phyloP scores from a whole-genome alignment of 805 yeast species.

The Wickerhamiella sergipiensis region DNA sequence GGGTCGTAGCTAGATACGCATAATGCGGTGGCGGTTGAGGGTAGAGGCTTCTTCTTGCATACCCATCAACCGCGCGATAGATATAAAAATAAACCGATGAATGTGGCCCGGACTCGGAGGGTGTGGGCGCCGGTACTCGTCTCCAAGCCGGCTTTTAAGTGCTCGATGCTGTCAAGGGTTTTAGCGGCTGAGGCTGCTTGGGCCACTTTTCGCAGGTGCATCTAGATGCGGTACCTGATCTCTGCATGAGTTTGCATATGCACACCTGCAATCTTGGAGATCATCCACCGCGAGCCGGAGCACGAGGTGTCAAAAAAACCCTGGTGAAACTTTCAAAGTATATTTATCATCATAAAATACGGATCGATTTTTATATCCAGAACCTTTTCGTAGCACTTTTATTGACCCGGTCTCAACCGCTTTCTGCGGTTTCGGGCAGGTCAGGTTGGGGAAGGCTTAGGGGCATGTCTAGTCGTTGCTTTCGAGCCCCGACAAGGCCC shows the following conservation, averaged over 20 bases:
- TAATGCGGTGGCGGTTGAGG: background rate
- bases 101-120: too few species aligned
- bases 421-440: too few species aligned
- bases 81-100: too few species aligned
- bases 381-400: too few species aligned
- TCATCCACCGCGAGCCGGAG: background rate
- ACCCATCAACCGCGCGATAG: background rate
- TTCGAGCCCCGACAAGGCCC: slow-evolving; percentile 40
- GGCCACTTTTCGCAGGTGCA: too few species aligned
- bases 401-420: too few species aligned
- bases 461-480: background rate
- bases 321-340: background rate
- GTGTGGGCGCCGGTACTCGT: too few species aligned
- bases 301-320: background rate
- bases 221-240: background rate
- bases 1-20: too few species aligned
- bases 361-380: background rate
- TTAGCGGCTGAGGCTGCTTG: too few species aligned
- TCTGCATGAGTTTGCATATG: background rate
- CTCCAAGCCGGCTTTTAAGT: too few species aligned
- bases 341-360: background rate
- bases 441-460: too few species aligned
- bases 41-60: background rate
- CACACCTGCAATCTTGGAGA: background rate
- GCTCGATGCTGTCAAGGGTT: too few species aligned